Percentiles rank a stretch among this genome's conserved stretches.
These are phyloP conservation scores for Cladochytrium replicatum DNA, from an alignment of 192 early-diverging fungal genomes.

Conservation along the genomic window DNA sequence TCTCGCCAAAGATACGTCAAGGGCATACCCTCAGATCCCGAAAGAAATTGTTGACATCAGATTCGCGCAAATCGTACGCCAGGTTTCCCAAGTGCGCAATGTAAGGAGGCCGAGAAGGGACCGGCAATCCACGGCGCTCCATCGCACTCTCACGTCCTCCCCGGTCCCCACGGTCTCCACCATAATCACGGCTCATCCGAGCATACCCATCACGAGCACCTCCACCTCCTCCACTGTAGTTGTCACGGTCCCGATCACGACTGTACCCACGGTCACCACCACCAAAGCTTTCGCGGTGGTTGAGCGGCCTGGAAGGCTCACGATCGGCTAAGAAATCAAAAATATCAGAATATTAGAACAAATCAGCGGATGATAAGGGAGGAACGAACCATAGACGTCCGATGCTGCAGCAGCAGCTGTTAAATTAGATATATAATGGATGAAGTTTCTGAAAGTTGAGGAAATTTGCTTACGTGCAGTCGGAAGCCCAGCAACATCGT, in stretches of 20 bases:
- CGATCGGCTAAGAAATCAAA: no score
- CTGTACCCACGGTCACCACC: no score
- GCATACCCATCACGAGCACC: neutral
- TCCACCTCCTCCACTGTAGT: constrained; percentile 3
- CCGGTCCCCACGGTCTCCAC: neutral
- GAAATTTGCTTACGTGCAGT: constrained; percentile 64
- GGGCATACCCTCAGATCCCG: constrained; percentile 47
- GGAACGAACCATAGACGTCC: no score
- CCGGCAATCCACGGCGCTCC: constrained; percentile 3
- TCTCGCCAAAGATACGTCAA: constrained; percentile 1
- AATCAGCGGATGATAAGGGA: no score
- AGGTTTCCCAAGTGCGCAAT: constrained; percentile 88
- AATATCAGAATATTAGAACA: no score
- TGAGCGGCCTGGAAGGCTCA: no score
- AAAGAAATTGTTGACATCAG: constrained; percentile 67
- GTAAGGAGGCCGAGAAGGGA: constrained; percentile 81
- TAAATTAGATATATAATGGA: no score
- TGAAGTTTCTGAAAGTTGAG: constrained; percentile 1
- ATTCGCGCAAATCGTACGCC: constrained; percentile 71
- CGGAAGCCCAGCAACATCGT: constrained; percentile 82
- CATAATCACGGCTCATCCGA: neutral
- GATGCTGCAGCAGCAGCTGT: constrained; percentile 9
- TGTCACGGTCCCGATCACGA: constrained; percentile 12
- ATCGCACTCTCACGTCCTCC: constrained; percentile 1
- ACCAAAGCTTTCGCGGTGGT: no score